A percentile compares a stretch with the other conserved stretches of the same genome.
phyloP scores from a whole-genome alignment of 108 stramenopile genomes.

The Discostella pseudostelligera region DNA sequence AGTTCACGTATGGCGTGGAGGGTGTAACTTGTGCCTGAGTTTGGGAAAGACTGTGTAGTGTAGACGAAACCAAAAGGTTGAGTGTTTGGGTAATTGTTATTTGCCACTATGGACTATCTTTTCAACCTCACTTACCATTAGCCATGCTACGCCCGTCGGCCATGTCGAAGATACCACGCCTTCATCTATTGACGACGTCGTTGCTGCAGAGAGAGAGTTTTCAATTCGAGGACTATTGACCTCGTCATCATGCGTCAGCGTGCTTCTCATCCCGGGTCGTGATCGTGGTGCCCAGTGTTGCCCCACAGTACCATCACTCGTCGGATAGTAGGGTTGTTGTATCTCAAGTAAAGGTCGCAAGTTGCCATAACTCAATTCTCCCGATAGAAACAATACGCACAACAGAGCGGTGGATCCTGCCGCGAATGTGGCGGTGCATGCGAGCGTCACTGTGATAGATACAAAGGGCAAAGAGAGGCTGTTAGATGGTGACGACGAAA shows the following conservation, averaged over 20 bases:
- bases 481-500: not conserved
- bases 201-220: not conserved
- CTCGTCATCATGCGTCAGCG: not conserved
- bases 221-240: not conserved
- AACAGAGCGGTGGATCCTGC: conserved; percentile 17
- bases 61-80: too few relatives aligned
- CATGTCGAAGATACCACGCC: not conserved
- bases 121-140: conserved; percentile 10
- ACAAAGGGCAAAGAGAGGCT: not conserved
- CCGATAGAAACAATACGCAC: conserved; percentile 17
- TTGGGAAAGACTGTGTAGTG: conserved; percentile 32
- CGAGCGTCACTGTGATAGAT: conserved; percentile 28
- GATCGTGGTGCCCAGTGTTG: not conserved
- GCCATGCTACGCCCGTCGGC: conserved; percentile 22
- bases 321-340: not conserved
- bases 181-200: not conserved
- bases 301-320: too few relatives aligned
- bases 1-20: conserved; percentile 43
- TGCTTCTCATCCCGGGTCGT: not conserved
- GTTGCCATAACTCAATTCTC: not conserved
- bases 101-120: not conserved
- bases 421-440: conserved; percentile 28
- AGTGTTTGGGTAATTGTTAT: not conserved
- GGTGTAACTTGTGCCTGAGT: conserved; percentile 45
- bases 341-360: not conserved